These are phyloP conservation scores for Eucalyptus tenuipes DNA, from an alignment of 345 rosid genomes.

Conservation along the genomic window DNA sequence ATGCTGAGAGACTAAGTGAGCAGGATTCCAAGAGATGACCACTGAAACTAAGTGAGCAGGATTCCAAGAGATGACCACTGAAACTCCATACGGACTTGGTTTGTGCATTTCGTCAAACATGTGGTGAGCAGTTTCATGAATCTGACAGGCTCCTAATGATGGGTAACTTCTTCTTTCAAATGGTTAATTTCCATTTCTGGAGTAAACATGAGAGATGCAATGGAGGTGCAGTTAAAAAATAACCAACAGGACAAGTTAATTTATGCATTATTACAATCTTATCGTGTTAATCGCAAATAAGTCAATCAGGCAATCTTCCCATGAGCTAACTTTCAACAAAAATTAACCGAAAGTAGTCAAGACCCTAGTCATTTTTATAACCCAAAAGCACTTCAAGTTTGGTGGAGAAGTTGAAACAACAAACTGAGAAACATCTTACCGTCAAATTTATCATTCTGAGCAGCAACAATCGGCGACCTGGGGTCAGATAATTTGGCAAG, in stretches of 20 bases:
- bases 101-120: not conserved
- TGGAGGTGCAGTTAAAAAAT: not conserved
- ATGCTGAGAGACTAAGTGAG: conserved; percentile 2
- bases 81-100: not conserved
- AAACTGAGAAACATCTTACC: conserved; percentile 27
- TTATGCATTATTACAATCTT: not conserved
- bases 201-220: not conserved
- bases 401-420: not conserved
- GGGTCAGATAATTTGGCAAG: not conserved
- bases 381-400: not conserved
- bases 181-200: not conserved
- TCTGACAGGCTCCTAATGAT: not conserved
- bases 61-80: not conserved
- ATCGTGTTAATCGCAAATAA: not conserved
- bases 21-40: not conserved
- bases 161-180: not conserved
- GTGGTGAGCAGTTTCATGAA: not conserved
- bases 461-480: conserved; percentile 73
- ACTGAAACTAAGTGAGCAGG: not conserved
- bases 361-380: not conserved
- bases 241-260: not conserved
- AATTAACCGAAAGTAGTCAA: not conserved
- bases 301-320: not conserved
- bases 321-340: not conserved
- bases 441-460: conserved; percentile 87